Base-by-base conservation (phyloP, 2,329 filamentous ascomycete species). In the Colletotrichum sansevieriae region DNA sequence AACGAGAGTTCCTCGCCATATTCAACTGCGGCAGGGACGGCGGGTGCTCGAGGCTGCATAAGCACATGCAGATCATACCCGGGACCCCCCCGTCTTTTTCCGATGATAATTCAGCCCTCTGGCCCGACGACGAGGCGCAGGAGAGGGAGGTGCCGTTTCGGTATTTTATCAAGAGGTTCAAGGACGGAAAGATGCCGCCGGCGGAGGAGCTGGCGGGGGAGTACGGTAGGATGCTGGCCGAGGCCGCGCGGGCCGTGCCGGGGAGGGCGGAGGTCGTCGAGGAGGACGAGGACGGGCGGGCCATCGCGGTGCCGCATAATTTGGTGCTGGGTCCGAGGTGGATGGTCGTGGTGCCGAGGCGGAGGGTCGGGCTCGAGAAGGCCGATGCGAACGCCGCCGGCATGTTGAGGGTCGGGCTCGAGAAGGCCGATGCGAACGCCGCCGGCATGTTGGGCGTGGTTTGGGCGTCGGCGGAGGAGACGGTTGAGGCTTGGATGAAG, bases 271-370 rank as follows among this genome's bases (percentile, higher is more conserved):
- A 52, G 9, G 71, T 39, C 1, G 49, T 61, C 0, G 49, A 61
- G 18, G 43, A 68, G 18, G 56, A 56, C 35, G 55, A 13, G 29
- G 54, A 47, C 22, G 65, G 54, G 20, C 39, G 43, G 6, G 54
- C 67, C 59, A 29, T 71, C 39, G 69, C 72, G 41, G 57, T 75
- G 61, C 79, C 83, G 4, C 84, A 87, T 71, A 86, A 85, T 67
- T 75, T 85, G 12, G 72, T 84, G 2, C 73, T 86, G 51, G 79
- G 80, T 65, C 75, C 76, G 33, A 76, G 79, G 25, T 81, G 81
- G 76, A 79, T 87, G 22, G 72, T 86, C n/a, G 80, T 86, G 2
- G 78, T 86, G 25, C 84, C 84, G 3, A 76, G 84, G 25, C 75
- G 78, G 13, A 73, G 66, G 4, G 79, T 75, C 0, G 77, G 74